Evolutionary conservation across 768 basidiomycete species (phyloP).

Genomic region (Mycena alexandri): DNA sequence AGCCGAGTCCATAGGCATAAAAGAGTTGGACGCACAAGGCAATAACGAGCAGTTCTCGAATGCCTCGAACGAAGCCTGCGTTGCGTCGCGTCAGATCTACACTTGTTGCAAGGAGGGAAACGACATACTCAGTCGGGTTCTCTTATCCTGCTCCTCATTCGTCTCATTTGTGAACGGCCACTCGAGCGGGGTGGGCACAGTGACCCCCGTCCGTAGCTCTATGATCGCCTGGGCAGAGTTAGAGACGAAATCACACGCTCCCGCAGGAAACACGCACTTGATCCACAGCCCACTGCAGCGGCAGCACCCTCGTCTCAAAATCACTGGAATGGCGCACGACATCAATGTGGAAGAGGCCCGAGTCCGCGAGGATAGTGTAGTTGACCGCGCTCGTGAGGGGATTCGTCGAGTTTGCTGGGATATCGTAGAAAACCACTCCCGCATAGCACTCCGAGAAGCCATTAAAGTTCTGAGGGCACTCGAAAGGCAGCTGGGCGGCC

Average conservation of each 20-base stretch:
- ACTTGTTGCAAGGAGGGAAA: background rate
- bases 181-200: slow-evolving; percentile 70
- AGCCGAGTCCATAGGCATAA: background rate
- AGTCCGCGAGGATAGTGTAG: slow-evolving; percentile 80
- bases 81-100: slow-evolving; percentile 42
- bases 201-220: slow-evolving; percentile 70
- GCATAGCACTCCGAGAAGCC: slow-evolving; percentile 78
- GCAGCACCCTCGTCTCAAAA: slow-evolving; percentile 75
- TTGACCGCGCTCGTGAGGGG: slow-evolving; percentile 50
- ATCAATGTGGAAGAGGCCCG: slow-evolving; percentile 73
- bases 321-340: slow-evolving; percentile 76
- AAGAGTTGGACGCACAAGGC: slow-evolving; percentile 62
- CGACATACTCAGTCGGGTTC: slow-evolving; percentile 68
- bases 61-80: slow-evolving; percentile 71
- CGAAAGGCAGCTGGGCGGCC: slow-evolving; percentile 61
- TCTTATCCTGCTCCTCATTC: slow-evolving; percentile 69
- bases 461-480: slow-evolving; percentile 84
- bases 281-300: slow-evolving; percentile 84
- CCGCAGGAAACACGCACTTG: slow-evolving; percentile 54
- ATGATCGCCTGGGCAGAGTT: slow-evolving; percentile 70
- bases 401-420: slow-evolving; percentile 54
- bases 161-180: slow-evolving; percentile 82
- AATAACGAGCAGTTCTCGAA: slow-evolving; percentile 72
- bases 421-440: slow-evolving; percentile 70
- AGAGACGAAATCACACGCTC: background rate